Conservation (phyloP, 2,329 filamentous ascomycete genomes). For the Cryphonectria parasitica region DNA sequence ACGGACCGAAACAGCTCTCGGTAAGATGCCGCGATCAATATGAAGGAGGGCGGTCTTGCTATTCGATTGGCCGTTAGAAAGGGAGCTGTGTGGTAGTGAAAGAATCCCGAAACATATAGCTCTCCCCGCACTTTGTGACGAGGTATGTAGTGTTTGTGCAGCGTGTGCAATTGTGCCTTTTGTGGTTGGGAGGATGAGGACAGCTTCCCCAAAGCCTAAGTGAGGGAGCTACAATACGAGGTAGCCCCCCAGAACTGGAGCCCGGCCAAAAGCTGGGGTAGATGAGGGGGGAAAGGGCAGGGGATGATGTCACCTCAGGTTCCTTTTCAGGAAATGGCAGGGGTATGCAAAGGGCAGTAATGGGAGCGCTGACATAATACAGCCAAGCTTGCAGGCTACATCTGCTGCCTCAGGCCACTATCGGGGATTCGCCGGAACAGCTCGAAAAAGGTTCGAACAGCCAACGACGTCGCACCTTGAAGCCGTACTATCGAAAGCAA, state of each 20-base stretch:
- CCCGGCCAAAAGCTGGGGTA: conserved; percentile 29
- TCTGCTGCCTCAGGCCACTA: conserved; percentile 29
- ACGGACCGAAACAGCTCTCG: background rate
- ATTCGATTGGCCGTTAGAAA: conserved; percentile 14
- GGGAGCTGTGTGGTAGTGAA: conserved; percentile 1
- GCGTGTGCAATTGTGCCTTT: conserved; percentile 2
- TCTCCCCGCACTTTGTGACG: conserved; percentile 27
- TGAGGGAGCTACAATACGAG: background rate
- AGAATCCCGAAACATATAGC: conserved; percentile 11
- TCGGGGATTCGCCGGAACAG: conserved; percentile 28
- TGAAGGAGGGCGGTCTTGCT: conserved; percentile 17
- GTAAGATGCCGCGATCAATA: background rate
- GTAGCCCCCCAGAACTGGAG: conserved; percentile 8
- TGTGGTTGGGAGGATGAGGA: background rate
- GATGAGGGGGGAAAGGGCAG: background rate
- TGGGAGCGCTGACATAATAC: conserved; percentile 25
- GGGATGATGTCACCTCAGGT: conserved; percentile 24
- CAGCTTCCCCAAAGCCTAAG: conserved; percentile 1
- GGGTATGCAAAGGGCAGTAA: background rate
- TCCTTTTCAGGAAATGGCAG: background rate
- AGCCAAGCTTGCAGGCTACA: background rate
- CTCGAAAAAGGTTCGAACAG: conserved; percentile 38
- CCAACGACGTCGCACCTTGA: conserved; percentile 23
- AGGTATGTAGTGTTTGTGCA: background rate
- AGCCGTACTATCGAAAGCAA: conserved; percentile 34